phyloP scores from a whole-genome alignment of 2,329 filamentous ascomycete species.

The Hypoxylon sp. region DNA sequence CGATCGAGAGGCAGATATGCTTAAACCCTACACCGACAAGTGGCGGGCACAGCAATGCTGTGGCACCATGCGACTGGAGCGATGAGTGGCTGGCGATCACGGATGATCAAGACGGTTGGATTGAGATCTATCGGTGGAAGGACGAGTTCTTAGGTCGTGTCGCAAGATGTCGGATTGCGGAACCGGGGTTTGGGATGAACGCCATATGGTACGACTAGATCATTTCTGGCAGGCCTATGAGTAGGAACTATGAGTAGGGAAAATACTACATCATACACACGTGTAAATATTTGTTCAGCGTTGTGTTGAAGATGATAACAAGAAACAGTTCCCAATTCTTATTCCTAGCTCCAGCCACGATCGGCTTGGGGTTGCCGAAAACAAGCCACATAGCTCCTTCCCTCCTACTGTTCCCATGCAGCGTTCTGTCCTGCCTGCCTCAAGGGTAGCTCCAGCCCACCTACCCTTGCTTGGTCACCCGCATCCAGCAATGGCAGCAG shows the following conservation, averaged over 20 bases:
- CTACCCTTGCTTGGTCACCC: conserved; percentile 1
- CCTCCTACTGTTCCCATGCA: conserved; percentile 3
- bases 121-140: conserved; percentile 90
- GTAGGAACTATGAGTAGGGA: too few species aligned
- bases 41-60: conserved; percentile 89
- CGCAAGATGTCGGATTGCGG: conserved; percentile 81
- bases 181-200: conserved; percentile 96
- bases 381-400: background rate
- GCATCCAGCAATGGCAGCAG: background rate
- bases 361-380: background rate
- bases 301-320: background rate
- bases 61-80: conserved; percentile 85
- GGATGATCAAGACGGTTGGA: conserved; percentile 87
- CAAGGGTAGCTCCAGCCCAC: conserved; percentile 38
- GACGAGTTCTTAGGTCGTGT: conserved; percentile 85
- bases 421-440: background rate
- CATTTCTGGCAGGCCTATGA: background rate
- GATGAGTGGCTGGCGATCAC: conserved; percentile 93
- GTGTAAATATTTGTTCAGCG: background rate
- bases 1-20: conserved; percentile 83
- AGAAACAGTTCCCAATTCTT: background rate
- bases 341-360: conserved; percentile 3
- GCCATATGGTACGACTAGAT: conserved; percentile 91
- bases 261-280: too few species aligned
- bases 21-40: conserved; percentile 88